These are phyloP conservation scores for Chenopodium suecicum DNA, from an alignment of 148 eudicot genomes.

Conservation along the genomic window DNA sequence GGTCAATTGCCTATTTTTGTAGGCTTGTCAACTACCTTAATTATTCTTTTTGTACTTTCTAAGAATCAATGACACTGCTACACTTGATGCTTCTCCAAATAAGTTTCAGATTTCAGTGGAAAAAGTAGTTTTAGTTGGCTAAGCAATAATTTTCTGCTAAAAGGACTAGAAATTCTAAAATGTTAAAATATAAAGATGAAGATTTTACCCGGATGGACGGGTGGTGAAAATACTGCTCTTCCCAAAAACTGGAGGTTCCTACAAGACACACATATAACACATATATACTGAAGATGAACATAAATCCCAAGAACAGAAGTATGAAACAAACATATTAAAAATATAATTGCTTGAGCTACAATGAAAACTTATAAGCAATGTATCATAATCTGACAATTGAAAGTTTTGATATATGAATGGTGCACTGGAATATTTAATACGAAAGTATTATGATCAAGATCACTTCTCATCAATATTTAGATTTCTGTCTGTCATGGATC, in stretches of 20 bases:
- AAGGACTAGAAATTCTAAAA: neutral
- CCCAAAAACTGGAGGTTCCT: constrained; percentile 80
- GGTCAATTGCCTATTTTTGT: neutral
- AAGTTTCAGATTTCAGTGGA: neutral
- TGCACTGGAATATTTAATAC: too few species aligned
- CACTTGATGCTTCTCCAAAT: neutral
- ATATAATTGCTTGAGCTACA: too few species aligned
- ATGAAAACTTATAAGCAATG: too few species aligned
- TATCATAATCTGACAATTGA: too few species aligned
- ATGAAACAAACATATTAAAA: too few species aligned
- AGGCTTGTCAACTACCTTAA: neutral
- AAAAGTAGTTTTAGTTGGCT: constrained; percentile 5
- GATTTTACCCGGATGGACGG: constrained; percentile 65
- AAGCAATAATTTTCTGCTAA: constrained; percentile 5
- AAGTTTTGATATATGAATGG: too few species aligned
- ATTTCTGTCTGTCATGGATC: too few species aligned
- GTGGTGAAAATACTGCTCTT: constrained; percentile 63
- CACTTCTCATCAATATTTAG: too few species aligned
- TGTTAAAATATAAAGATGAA: constrained; percentile 9
- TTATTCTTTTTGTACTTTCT: neutral
- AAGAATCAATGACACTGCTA: neutral
- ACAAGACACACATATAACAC: constrained; percentile 20
- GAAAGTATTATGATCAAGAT: too few species aligned
- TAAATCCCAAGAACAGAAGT: neutral
- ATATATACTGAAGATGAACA: constrained; percentile 7